Evolutionary conservation across 1,139 yeast genomes (phyloP).

Genomic region (Trichomonascaceae sp.): DNA sequence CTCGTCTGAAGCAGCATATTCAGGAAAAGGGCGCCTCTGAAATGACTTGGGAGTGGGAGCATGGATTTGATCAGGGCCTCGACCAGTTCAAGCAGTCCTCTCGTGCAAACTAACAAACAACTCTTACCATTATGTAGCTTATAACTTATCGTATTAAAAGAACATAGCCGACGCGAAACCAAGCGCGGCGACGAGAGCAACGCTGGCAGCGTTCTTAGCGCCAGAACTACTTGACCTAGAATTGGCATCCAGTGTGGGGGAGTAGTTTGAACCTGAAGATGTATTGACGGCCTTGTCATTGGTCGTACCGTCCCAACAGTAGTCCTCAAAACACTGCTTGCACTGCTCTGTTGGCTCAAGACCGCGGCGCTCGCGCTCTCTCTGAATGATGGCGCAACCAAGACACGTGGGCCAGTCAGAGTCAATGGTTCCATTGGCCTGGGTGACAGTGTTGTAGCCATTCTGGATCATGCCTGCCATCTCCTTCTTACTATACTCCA

Average conservation of each 20-base stretch:
- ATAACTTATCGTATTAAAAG: too few species aligned
- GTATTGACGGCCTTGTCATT: slow-evolving; percentile 7
- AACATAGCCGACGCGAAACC: too few species aligned
- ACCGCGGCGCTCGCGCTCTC: slow-evolving; percentile 65
- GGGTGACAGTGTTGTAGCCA: slow-evolving; percentile 69
- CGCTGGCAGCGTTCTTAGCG: neutral
- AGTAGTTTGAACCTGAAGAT: slow-evolving; percentile 7
- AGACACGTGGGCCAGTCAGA: slow-evolving; percentile 67
- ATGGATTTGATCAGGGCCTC: slow-evolving; percentile 60
- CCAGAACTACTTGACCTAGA: neutral
- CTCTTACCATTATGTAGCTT: too few species aligned
- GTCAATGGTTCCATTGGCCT: slow-evolving; percentile 61
- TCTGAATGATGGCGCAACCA: slow-evolving; percentile 78
- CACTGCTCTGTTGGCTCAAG: slow-evolving; percentile 58
- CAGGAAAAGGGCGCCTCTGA: slow-evolving; percentile 39
- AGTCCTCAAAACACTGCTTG: slow-evolving; percentile 50
- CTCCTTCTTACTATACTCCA: slow-evolving; percentile 48
- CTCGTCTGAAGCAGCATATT: slow-evolving; percentile 47
- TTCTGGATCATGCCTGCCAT: slow-evolving; percentile 52
- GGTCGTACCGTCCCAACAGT: slow-evolving; percentile 65
- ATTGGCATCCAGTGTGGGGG: neutral
- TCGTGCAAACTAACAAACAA: too few species aligned
- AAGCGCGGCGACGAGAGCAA: slow-evolving; percentile 3
- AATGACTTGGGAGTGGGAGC: slow-evolving; percentile 77
- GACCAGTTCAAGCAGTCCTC: slow-evolving; percentile 13